Conservation (phyloP, 1,284 basidiomycete genomes). For the Rhodotorula sp. region DNA sequence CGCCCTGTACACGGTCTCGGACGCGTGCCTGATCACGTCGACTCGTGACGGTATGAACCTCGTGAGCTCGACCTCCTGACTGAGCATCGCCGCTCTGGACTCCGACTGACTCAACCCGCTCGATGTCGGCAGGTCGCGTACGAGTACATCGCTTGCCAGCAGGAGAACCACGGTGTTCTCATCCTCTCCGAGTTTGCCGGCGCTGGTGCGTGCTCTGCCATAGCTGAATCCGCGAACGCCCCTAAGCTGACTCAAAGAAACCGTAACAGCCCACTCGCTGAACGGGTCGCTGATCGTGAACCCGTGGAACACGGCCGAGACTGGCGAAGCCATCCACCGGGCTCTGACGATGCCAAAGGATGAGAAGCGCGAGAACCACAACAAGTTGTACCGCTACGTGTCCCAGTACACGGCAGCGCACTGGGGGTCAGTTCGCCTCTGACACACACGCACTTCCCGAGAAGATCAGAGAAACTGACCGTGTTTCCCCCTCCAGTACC, state of each 20-base stretch:
- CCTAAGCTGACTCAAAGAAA: neutral
- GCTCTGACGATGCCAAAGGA: slow-evolving; percentile 84
- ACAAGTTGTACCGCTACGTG: slow-evolving; percentile 93
- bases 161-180: slow-evolving; percentile 89
- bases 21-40: slow-evolving; percentile 91
- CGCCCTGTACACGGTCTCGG: slow-evolving; percentile 91
- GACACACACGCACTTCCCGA: neutral
- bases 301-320: slow-evolving; percentile 73
- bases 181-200: slow-evolving; percentile 98
- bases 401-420: slow-evolving; percentile 88
- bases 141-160: slow-evolving; percentile 96
- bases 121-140: slow-evolving; percentile 78
- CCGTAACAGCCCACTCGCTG: slow-evolving; percentile 71
- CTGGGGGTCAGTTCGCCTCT: slow-evolving; percentile 56
- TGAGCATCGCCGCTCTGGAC: neutral
- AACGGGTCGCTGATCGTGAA: slow-evolving; percentile 93
- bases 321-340: slow-evolving; percentile 91
- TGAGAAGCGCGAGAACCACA: slow-evolving; percentile 81
- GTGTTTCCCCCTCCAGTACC: slow-evolving; percentile 20
- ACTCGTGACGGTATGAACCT: slow-evolving; percentile 99
- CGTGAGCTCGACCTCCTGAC: slow-evolving; percentile 55
- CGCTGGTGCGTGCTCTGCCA: slow-evolving; percentile 53
- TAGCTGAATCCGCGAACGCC: neutral
- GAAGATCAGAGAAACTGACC: neutral
- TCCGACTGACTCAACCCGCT: neutral